Base-by-base conservation (phyloP, 1,284 basidiomycete genomes). In the Boletus smithii region DNA sequence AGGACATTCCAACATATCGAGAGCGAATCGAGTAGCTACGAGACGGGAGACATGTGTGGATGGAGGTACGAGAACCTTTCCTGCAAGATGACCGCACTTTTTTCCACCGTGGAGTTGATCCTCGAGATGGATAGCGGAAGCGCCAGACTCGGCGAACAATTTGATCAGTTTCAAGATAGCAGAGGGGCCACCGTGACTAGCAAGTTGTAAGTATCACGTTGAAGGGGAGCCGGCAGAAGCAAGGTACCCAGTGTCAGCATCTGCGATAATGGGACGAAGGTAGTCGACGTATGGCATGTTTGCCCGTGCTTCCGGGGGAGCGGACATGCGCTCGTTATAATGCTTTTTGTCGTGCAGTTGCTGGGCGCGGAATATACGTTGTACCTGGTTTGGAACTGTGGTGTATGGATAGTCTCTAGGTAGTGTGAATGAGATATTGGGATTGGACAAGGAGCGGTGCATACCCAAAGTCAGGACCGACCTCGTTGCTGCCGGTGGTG, bases 81-180 rank as follows among this genome's bases (percentile, higher is more conserved):
- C 92, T n/a, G 87, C 88, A 61, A 94, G 79, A 71, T 95, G 92
- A 16, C 92, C 92, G 63, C 92, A 95, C 81, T 93, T 93, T 73
- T 93, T 93, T 35, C 91, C 88, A 30, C 92, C 93, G 54, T 93
- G 91, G 9, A 94, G 76, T 67, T 95, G 92, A 68, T 95, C 93
- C 67, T 95, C 92, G 41, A 95, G 72, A 68, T 95, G 92, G 50
- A 95, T 90, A 24, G 80, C 92, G 11, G 92, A 80, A 4, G 91
- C 88, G 43, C 92, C 92, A 79, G 90, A 88, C 73, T 95, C 92
- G 23, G 90, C 92, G 62, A 95, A 95, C 31, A 93, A 75, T 66
- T 95, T 95, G 40, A 80, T 80, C n/a, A 95, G 79, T 73, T 97
- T 98, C 91, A 99, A 95, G 42, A 98, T 92, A 30, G 95, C 85